Conservation (phyloP, 202 grass and related monocot genomes). For the Panicum hallii region DNA sequence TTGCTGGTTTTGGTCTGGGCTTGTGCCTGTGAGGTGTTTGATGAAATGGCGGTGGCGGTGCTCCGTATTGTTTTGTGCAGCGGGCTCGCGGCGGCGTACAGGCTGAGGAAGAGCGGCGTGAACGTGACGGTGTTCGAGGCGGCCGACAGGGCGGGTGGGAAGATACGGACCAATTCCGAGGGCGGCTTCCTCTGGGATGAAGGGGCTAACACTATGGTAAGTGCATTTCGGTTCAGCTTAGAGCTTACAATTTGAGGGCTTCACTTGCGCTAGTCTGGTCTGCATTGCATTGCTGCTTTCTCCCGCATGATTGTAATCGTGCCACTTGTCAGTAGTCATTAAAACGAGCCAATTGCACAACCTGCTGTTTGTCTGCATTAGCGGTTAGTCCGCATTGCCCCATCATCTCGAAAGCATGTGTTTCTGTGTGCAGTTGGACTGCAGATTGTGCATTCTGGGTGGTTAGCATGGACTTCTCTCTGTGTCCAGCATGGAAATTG, state of each 20-base stretch:
- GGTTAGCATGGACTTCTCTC: not conserved
- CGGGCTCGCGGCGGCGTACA: conserved; percentile 90
- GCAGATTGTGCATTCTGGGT: not conserved
- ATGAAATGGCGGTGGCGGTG: conserved; percentile 26
- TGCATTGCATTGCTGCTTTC: not conserved
- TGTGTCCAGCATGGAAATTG: conserved; percentile 1
- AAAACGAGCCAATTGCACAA: not conserved
- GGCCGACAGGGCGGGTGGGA: conserved; percentile 73
- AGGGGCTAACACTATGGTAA: conserved; percentile 99
- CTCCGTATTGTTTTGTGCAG: conserved; percentile 47
- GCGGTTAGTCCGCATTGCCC: not conserved
- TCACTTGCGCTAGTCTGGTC: not conserved
- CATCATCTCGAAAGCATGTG: not conserved
- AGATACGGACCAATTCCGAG: conserved; percentile 83
- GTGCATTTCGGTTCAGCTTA: conserved; percentile 2
- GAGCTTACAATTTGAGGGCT: not conserved
- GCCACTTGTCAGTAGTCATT: not conserved
- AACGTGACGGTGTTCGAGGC: conserved; percentile 89
- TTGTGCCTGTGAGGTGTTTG: conserved; percentile 20
- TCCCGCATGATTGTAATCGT: not conserved
- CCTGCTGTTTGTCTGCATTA: not conserved
- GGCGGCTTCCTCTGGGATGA: conserved; percentile 92
- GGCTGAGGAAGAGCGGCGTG: conserved; percentile 75
- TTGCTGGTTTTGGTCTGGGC: not conserved
- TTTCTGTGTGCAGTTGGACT: not conserved